These are phyloP conservation scores for Claviceps sp. DNA, from an alignment of 2,329 filamentous ascomycete species.

Conservation along the genomic window DNA sequence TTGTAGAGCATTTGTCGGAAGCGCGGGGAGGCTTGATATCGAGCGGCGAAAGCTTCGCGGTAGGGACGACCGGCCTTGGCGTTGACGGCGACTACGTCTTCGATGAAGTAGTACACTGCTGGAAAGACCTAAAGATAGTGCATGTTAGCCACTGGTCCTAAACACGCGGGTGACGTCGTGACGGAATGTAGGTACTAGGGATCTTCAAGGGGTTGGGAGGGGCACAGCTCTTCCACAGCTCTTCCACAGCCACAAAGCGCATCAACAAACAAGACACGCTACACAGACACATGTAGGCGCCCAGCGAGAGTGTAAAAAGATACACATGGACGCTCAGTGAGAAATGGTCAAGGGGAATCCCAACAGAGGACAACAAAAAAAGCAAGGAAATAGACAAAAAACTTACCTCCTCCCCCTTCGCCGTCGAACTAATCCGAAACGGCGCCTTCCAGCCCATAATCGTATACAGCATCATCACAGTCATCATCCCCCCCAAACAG, in stretches of 20 bases:
- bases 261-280: no score
- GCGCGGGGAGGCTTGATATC: constrained; percentile 27
- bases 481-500: constrained; percentile 28
- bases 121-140: constrained; percentile 33
- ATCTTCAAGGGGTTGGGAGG: no score
- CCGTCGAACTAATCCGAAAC: constrained; percentile 50
- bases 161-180: no score
- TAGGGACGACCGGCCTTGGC: constrained; percentile 38
- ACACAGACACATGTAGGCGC: no score
- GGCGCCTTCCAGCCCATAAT: constrained; percentile 33
- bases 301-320: no score
- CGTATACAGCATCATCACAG: constrained; percentile 22
- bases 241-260: no score
- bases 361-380: background rate
- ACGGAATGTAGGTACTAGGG: no score
- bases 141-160: background rate
- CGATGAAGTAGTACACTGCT: constrained; percentile 49
- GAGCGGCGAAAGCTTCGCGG: constrained; percentile 26
- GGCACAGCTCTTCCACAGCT: no score
- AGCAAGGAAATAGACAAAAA: background rate
- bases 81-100: constrained; percentile 55
- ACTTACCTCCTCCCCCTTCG: constrained; percentile 34
- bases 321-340: background rate
- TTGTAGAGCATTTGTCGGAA: constrained; percentile 27
- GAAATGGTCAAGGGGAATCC: no score